These are phyloP conservation scores for Theobroma grandiflorum DNA, from an alignment of 441 rosid genomes.

Conservation along the genomic window DNA sequence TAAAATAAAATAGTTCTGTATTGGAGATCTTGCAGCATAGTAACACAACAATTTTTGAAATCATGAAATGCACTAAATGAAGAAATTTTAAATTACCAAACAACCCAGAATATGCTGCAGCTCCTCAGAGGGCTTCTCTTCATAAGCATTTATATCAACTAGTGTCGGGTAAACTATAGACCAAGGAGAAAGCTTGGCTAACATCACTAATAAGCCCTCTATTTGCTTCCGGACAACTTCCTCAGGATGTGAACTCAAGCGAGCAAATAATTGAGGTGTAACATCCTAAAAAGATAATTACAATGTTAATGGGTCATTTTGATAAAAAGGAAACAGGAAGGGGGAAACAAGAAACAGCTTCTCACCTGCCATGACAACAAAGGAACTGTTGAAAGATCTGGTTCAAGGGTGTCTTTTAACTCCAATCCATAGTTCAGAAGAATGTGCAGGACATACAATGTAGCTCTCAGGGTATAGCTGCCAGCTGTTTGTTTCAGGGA, in stretches of 20 bases:
- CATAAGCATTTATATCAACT: slow-evolving; percentile 86
- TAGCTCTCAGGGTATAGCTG: slow-evolving; percentile 83
- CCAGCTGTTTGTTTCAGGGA: slow-evolving; percentile 66
- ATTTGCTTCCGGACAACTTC: slow-evolving; percentile 88
- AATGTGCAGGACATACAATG: slow-evolving; percentile 82
- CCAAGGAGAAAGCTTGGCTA: slow-evolving; percentile 94
- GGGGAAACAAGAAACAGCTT: slow-evolving; percentile 29
- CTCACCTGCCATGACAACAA: slow-evolving; percentile 95
- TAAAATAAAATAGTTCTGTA: slow-evolving; percentile 3
- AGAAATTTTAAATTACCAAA: slow-evolving; percentile 66
- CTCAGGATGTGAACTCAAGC: slow-evolving; percentile 95
- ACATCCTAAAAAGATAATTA: slow-evolving; percentile 66
- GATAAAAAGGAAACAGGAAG: slow-evolving; percentile 29
- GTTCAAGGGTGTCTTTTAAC: slow-evolving; percentile 83
- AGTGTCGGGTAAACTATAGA: slow-evolving; percentile 93
- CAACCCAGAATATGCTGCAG: slow-evolving; percentile 82
- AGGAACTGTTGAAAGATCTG: slow-evolving; percentile 85
- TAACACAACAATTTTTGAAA: background rate
- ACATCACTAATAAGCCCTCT: slow-evolving; percentile 82
- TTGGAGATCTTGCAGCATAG: background rate
- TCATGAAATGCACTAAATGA: slow-evolving; percentile 23
- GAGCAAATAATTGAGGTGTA: slow-evolving; percentile 95
- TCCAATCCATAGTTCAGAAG: slow-evolving; percentile 92
- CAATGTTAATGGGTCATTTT: slow-evolving; percentile 17
- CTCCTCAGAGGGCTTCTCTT: slow-evolving; percentile 83